A percentile compares a stretch with the other conserved stretches of the same genome.
phyloP scores from a whole-genome alignment of 805 yeast genomes.

The Yarrowia osloensis region DNA sequence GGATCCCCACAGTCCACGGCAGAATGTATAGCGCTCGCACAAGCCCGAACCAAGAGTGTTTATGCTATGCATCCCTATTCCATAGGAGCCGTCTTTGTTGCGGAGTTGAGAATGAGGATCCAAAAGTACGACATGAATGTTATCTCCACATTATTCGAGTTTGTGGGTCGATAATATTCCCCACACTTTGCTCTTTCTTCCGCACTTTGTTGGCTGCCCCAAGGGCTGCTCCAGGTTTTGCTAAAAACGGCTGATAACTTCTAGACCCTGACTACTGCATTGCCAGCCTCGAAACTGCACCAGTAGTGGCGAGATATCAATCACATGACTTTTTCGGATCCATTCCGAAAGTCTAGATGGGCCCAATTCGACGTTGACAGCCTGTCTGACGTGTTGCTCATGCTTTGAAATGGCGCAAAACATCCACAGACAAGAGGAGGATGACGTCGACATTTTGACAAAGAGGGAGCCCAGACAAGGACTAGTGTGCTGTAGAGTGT shows the following conservation, averaged over 20 bases:
- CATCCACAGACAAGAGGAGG: background rate
- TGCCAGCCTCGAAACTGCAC: background rate
- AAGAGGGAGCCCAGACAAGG: background rate
- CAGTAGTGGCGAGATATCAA: background rate
- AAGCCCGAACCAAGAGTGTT: background rate
- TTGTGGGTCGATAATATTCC: conserved; percentile 5
- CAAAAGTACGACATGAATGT: background rate
- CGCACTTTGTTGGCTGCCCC: background rate
- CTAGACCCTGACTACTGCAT: conserved; percentile 25
- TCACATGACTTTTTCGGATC: conserved; percentile 4
- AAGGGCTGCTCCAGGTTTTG: background rate
- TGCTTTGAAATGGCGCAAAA: conserved; percentile 1
- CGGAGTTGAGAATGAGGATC: background rate
- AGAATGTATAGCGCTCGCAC: background rate
- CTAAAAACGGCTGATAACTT: conserved; percentile 18
- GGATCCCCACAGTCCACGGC: background rate
- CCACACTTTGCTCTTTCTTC: background rate
- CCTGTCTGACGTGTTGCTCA: background rate
- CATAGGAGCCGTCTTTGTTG: background rate
- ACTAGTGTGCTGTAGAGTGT: conserved; percentile 13
- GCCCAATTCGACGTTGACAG: background rate
- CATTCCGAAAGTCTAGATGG: conserved; percentile 7
- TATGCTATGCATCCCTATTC: conserved; percentile 6
- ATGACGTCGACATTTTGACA: background rate
- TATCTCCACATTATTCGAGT: background rate